Evolutionary conservation across 371 early-diverging fungal genomes (phyloP).

Genomic region (Zopfochytrium polystomum): DNA sequence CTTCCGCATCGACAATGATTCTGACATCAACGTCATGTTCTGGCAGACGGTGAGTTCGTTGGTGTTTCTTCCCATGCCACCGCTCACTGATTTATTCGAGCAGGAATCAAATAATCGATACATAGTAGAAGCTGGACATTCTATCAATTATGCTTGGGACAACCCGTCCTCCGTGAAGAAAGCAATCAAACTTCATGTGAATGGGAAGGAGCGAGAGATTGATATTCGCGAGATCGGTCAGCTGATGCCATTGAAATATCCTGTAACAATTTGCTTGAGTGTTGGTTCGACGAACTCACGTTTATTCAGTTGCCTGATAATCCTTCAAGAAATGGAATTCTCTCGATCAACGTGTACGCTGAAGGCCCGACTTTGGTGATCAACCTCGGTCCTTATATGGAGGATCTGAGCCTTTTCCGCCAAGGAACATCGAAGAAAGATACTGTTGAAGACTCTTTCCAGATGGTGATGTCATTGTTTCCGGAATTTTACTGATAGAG

Average conservation of each 20-base stretch:
- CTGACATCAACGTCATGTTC: conserved; percentile 71
- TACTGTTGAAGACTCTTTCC: conserved; percentile 12
- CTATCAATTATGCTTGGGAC: conserved; percentile 91
- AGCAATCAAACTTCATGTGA: conserved; percentile 65
- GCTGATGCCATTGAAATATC: conserved; percentile 76
- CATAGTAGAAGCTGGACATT: conserved; percentile 58
- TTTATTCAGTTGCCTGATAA: too few relatives aligned
- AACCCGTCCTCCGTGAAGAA: conserved; percentile 77
- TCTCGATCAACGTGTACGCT: conserved; percentile 82
- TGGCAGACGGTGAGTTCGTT: conserved; percentile 67
- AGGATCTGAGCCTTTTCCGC: conserved; percentile 28
- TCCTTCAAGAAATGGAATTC: conserved; percentile 37
- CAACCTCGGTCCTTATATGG: conserved; percentile 68
- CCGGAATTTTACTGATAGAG: not conserved
- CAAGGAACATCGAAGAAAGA: conserved; percentile 25
- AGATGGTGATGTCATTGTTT: conserved; percentile 1
- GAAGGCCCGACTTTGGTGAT: conserved; percentile 81
- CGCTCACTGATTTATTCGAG: not conserved
- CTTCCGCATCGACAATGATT: conserved; percentile 82
- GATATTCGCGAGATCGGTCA: conserved; percentile 89
- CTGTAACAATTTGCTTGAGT: conserved; percentile 35
- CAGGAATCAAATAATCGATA: conserved; percentile 49
- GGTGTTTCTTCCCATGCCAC: not conserved
- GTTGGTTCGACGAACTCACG: too few relatives aligned
- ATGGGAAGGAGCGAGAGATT: conserved; percentile 71